phyloP scores from a whole-genome alignment of 2,329 filamentous ascomycete species.

The Penicillium sp. region DNA sequence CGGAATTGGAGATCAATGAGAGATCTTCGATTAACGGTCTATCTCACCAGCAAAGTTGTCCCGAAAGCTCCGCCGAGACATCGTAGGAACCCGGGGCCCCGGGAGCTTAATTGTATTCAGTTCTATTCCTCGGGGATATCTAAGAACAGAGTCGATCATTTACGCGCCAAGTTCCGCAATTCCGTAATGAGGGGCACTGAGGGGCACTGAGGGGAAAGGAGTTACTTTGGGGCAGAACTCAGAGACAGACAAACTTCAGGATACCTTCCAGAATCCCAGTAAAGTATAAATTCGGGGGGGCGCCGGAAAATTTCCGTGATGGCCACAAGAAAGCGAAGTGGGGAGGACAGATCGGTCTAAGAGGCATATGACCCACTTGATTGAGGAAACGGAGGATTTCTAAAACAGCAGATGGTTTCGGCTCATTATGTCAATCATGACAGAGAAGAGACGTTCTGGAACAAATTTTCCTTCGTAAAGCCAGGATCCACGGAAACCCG shows the following conservation, averaged over 20 bases:
- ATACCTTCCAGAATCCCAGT: not conserved
- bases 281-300: not conserved
- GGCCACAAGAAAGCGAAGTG: not conserved
- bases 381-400: not conserved
- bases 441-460: not conserved
- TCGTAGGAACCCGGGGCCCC: not conserved
- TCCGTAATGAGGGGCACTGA: too few species aligned
- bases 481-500: not conserved
- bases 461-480: not conserved
- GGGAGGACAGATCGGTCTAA: not conserved
- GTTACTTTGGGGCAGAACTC: too few species aligned
- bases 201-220: too few species aligned
- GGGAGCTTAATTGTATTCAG: not conserved
- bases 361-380: not conserved
- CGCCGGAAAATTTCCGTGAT: not conserved
- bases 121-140: not conserved
- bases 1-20: too few species aligned
- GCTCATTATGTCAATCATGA: not conserved
- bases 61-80: not conserved
- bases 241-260: not conserved
- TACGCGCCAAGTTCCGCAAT: not conserved
- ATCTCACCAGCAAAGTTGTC: not conserved
- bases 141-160: not conserved
- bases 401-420: not conserved
- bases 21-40: not conserved